Base-by-base conservation (phyloP, 1,284 basidiomycete genomes). In the Hypsizygus ulmarius region DNA sequence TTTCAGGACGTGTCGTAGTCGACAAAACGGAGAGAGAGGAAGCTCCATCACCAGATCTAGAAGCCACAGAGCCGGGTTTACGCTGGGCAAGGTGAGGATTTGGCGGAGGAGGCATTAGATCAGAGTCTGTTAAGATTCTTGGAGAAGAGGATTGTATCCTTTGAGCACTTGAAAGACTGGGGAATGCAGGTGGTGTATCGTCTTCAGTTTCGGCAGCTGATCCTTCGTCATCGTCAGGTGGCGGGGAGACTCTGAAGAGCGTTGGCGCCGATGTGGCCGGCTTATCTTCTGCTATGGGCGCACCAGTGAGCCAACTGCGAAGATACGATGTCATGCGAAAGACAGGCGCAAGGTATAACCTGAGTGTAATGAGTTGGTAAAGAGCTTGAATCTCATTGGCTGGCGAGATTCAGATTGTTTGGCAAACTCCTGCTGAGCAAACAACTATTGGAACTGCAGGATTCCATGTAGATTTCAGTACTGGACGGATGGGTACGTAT, bases 141-240 rank as follows among this genome's bases (percentile, higher is more conserved):
- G 77, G 77, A 29, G 72, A 54, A 19, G 63, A 55, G 7, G 61
- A 49, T 36, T 61, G 58, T 18, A 72, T 69, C n/a, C 93, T 84
- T 61, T 97, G 94, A 11, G 85, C 84, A 47, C 92, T 94, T 63
- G 83, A 77, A 3, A 82, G 71, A 18, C 84, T 79, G 4, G 94
- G 95, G 64, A 97, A 97, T 0, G 84, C 81, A 3, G 94, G 93
- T 1, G 92, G 85, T 2, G 66, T 63, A 58, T 93, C 87, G 51
- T 84, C 77, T 56, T 82, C 81, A 0, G 75, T 79, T 47, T 74
- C 77, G 3, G 75, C 73, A 25, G 75, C 77, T 39, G 77, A 74
- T 12, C 78, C 77, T 3, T 75, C 76, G 11, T 75, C 72, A 9
- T 72, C 71, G 19, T 71, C 66, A 27, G 66, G 59, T n/a, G 70